A percentile compares a stretch with the other conserved stretches of the same genome.
Evolutionary conservation across 768 basidiomycete genomes (phyloP).

Genomic region (Tulasnella sp.): DNA sequence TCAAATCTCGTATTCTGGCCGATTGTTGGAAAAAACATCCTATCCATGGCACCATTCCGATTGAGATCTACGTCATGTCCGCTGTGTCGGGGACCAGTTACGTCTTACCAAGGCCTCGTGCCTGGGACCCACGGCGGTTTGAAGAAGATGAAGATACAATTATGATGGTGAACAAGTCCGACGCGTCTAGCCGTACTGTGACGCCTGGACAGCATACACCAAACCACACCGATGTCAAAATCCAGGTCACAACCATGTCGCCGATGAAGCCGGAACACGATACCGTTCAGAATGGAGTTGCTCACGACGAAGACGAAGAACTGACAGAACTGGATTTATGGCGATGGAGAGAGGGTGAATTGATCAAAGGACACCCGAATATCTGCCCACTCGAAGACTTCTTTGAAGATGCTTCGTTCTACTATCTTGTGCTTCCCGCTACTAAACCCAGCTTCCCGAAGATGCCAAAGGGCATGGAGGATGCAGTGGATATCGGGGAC

Average conservation of each 20-base stretch:
- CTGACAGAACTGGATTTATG: slow-evolving; percentile 10
- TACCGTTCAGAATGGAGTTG: not conserved
- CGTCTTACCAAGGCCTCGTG: slow-evolving; percentile 55
- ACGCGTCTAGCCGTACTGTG: not conserved
- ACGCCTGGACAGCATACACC: not conserved
- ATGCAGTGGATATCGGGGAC: slow-evolving; percentile 8
- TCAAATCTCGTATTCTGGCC: slow-evolving; percentile 94
- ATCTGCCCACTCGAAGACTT: slow-evolving; percentile 92
- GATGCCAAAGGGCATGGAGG: slow-evolving; percentile 11
- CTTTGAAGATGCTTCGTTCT: slow-evolving; percentile 93
- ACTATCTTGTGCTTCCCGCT: slow-evolving; percentile 77
- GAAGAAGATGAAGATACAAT: slow-evolving; percentile 2
- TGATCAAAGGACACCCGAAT: slow-evolving; percentile 84
- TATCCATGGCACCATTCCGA: slow-evolving; percentile 88
- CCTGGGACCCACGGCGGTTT: slow-evolving; percentile 69
- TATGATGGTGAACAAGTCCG: not conserved
- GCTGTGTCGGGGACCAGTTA: slow-evolving; percentile 73
- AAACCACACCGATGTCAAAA: slow-evolving; percentile 1
- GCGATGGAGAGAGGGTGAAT: slow-evolving; percentile 53
- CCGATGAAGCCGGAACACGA: not conserved
- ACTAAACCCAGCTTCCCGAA: slow-evolving; percentile 20
- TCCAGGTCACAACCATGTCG: not conserved
- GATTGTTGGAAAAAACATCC: slow-evolving; percentile 99
- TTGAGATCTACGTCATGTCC: slow-evolving; percentile 94
- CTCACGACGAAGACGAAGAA: not conserved